Percentiles rank a stretch among this genome's conserved stretches.
Evolutionary conservation across 2,329 filamentous ascomycete species (phyloP).

Genomic region (Colletotrichum musicola): DNA sequence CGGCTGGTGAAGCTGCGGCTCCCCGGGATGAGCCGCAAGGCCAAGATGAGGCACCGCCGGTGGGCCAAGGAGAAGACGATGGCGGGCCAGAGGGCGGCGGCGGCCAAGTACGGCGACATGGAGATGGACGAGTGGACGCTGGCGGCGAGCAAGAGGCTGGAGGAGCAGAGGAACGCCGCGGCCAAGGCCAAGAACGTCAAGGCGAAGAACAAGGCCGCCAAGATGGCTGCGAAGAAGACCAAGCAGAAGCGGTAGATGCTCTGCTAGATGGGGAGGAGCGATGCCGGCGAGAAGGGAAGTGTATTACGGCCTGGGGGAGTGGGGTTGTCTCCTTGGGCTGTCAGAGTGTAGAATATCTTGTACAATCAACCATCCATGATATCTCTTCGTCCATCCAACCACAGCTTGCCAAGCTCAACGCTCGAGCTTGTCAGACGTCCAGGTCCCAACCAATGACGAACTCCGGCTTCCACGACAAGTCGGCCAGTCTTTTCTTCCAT

Average conservation of each 20-base stretch:
- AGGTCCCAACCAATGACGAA: too few species aligned
- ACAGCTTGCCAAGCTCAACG: too few species aligned
- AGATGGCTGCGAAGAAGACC: slow-evolving; percentile 49
- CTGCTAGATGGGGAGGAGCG: not conserved
- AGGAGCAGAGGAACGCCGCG: slow-evolving; percentile 44
- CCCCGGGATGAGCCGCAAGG: slow-evolving; percentile 56
- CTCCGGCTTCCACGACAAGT: too few species aligned
- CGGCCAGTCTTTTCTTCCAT: too few species aligned
- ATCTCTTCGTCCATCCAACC: not conserved
- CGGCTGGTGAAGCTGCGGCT: slow-evolving; percentile 61
- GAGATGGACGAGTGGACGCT: slow-evolving; percentile 45
- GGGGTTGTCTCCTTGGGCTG: slow-evolving; percentile 5
- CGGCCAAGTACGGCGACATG: slow-evolving; percentile 45
- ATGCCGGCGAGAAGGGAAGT: not conserved
- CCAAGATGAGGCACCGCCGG: slow-evolving; percentile 59
- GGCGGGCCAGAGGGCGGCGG: slow-evolving; percentile 55
- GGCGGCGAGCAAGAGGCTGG: slow-evolving; percentile 43
- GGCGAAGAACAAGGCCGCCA: slow-evolving; percentile 54
- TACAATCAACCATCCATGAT: slow-evolving; percentile 33
- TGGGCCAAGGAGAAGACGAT: slow-evolving; percentile 57
- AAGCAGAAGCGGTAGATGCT: slow-evolving; percentile 46
- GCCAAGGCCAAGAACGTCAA: slow-evolving; percentile 46
- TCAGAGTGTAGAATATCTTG: slow-evolving; percentile 37
- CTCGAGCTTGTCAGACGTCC: too few species aligned
- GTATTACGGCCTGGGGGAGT: slow-evolving; percentile 1